Percentiles rank a stretch among this genome's conserved stretches.
Evolutionary conservation across 2,329 filamentous ascomycete genomes (phyloP).

Genomic region (Cytospora mali): DNA sequence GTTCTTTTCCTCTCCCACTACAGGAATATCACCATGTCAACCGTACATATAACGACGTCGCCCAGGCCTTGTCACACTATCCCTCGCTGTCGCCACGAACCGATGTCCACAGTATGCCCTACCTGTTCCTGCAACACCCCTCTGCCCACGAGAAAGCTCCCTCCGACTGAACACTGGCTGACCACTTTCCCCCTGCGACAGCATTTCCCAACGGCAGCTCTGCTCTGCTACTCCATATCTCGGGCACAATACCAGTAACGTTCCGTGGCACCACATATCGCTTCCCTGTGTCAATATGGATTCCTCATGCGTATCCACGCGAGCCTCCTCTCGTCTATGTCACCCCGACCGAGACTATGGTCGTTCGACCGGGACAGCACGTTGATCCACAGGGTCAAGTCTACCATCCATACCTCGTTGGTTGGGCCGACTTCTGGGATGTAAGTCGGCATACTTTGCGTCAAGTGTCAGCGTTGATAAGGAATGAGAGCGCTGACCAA

Average conservation of each 20-base stretch:
- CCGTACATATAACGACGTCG: constrained; percentile 89
- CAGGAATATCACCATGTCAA: constrained; percentile 95
- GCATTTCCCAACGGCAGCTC: constrained; percentile 88
- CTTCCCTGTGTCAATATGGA: constrained; percentile 91
- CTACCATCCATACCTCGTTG: constrained; percentile 92
- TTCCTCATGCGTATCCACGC: constrained; percentile 85
- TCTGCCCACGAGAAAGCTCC: constrained; percentile 3
- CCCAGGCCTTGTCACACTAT: constrained; percentile 77
- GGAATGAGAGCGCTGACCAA: constrained; percentile 28
- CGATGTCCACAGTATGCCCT: constrained; percentile 84
- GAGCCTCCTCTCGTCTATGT: constrained; percentile 88
- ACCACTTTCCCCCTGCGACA: constrained; percentile 43
- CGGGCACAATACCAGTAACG: constrained; percentile 85
- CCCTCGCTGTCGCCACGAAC: constrained; percentile 82
- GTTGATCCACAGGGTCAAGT: constrained; percentile 90
- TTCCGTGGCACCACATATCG: constrained; percentile 89
- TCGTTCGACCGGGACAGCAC: constrained; percentile 89
- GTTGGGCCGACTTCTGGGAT: constrained; percentile 90
- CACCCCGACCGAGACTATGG: constrained; percentile 84
- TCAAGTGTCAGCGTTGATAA: rapidly evolving
- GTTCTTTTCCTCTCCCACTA: constrained; percentile 12
- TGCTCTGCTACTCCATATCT: constrained; percentile 81
- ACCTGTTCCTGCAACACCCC: constrained; percentile 21
- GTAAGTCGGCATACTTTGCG: constrained; percentile 54
- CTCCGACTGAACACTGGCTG: constrained; percentile 6